Evolutionary conservation across 495 filamentous ascomycete genomes (phyloP).

Genomic region (Cairneyella variabilis): DNA sequence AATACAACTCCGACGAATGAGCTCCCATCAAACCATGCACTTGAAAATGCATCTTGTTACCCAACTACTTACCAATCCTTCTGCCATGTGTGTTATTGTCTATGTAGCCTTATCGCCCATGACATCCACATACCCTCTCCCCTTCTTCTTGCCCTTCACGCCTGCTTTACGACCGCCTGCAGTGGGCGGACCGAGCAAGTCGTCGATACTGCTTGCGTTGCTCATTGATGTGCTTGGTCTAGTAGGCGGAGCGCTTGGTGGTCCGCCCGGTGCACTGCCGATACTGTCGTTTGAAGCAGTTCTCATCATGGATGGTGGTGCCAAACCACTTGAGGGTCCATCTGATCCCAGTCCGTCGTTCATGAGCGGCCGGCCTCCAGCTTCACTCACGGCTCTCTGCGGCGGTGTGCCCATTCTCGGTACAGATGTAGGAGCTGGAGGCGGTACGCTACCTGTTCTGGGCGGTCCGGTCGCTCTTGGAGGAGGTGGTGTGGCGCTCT

Average conservation of each 20-base stretch:
- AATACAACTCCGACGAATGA: neutral
- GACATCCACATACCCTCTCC: conserved; percentile 84
- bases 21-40: neutral
- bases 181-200: conserved; percentile 67
- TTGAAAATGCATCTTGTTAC: too few species aligned
- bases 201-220: conserved; percentile 80
- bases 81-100: too few species aligned
- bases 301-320: conserved; percentile 42
- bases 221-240: conserved; percentile 66
- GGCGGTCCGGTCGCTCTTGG: conserved; percentile 29
- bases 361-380: neutral
- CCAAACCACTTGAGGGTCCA: neutral
- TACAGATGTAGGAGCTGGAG: conserved; percentile 26
- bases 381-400: conserved; percentile 7
- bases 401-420: conserved; percentile 20
- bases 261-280: conserved; percentile 29
- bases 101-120: conserved; percentile 47
- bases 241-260: conserved; percentile 38
- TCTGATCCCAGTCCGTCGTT: neutral
- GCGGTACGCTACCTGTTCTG: conserved; percentile 17
- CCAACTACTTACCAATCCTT: too few species aligned
- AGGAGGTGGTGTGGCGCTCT: conserved; percentile 47
- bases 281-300: conserved; percentile 35
- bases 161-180: conserved; percentile 55
- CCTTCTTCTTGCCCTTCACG: conserved; percentile 73